Percentiles rank a stretch among this genome's conserved stretches.
These are phyloP conservation scores for Suillus discolor DNA, from an alignment of 768 basidiomycete species.

Conservation along the genomic window DNA sequence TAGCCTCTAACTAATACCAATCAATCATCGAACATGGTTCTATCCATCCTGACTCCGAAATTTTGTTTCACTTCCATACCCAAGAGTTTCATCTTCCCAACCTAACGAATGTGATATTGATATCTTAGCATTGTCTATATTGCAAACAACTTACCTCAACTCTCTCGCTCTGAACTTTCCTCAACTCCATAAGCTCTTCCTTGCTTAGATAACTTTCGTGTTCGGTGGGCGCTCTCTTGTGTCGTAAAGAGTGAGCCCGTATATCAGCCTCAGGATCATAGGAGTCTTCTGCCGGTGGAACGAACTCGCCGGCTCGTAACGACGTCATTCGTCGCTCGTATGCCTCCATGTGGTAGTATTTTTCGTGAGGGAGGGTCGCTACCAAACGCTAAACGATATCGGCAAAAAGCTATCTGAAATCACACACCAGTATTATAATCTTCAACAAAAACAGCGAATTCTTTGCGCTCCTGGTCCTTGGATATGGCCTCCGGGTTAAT, in stretches of 20 bases:
- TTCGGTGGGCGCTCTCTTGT: slow-evolving; percentile 69
- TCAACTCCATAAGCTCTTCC: slow-evolving; percentile 80
- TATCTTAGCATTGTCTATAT: slow-evolving; percentile 4
- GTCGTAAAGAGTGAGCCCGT: slow-evolving; percentile 68
- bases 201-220: slow-evolving; percentile 75
- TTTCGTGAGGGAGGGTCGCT: slow-evolving; percentile 94
- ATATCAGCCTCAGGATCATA: slow-evolving; percentile 89
- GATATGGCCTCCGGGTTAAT: slow-evolving; percentile 87
- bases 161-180: slow-evolving; percentile 84
- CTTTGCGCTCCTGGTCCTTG: slow-evolving; percentile 84
- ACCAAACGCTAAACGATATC: slow-evolving; percentile 5
- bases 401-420: background rate
- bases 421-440: slow-evolving; percentile 78
- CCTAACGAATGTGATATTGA: slow-evolving; percentile 39
- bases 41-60: slow-evolving; percentile 89
- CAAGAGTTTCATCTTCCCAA: slow-evolving; percentile 81
- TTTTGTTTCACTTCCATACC: slow-evolving; percentile 87
- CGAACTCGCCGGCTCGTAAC: slow-evolving; percentile 79
- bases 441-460: slow-evolving; percentile 81
- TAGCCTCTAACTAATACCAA: background rate
- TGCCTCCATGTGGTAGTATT: slow-evolving; percentile 89
- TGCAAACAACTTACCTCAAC: slow-evolving; percentile 56
- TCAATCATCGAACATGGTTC: slow-evolving; percentile 55
- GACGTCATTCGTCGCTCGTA: slow-evolving; percentile 87
- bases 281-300: slow-evolving; percentile 67